phyloP scores from a whole-genome alignment of 2,329 filamentous ascomycete genomes.

The Aspergillus aculeatus region DNA sequence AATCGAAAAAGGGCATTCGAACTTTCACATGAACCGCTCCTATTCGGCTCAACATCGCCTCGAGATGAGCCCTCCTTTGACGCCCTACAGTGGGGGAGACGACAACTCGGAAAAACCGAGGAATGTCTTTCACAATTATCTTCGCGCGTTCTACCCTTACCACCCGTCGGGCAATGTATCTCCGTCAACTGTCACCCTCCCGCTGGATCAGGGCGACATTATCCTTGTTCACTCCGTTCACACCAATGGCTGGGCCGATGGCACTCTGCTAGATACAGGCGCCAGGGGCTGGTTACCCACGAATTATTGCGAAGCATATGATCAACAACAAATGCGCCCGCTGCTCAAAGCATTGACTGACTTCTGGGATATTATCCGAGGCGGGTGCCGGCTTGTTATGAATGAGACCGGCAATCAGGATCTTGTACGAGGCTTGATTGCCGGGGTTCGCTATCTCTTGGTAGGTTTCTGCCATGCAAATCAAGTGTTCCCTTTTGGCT shows the following conservation, averaged over 20 bases:
- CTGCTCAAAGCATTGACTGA: constrained; percentile 83
- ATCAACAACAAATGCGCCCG: constrained; percentile 80
- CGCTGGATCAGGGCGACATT: constrained; percentile 85
- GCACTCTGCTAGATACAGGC: constrained; percentile 81
- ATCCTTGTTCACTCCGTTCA: constrained; percentile 95
- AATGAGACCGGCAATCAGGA: constrained; percentile 86
- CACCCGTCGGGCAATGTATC: constrained; percentile 72
- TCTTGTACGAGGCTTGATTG: constrained; percentile 90
- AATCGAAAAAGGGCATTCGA: constrained; percentile 36
- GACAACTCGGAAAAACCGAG: constrained; percentile 52
- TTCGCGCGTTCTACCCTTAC: constrained; percentile 92
- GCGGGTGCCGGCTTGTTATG: constrained; percentile 70
- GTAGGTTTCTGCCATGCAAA: constrained; percentile 54
- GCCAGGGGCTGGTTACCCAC: constrained; percentile 93
- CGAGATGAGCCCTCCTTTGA: constrained; percentile 75
- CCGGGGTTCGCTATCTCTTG: constrained; percentile 84
- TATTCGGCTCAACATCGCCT: constrained; percentile 28
- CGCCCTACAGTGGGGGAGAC: constrained; percentile 63
- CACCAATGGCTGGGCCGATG: constrained; percentile 97
- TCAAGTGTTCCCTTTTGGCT: background rate
- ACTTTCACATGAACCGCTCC: constrained; percentile 25
- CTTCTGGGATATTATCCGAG: constrained; percentile 87
- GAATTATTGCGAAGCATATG: constrained; percentile 96
- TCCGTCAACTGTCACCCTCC: constrained; percentile 84
- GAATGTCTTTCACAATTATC: constrained; percentile 85